Evolutionary conservation across 2,329 filamentous ascomycete genomes (phyloP), one percentile per base, ranked within the genome.

Genomic region (Sclerotinia sclerotiorum): DNA sequence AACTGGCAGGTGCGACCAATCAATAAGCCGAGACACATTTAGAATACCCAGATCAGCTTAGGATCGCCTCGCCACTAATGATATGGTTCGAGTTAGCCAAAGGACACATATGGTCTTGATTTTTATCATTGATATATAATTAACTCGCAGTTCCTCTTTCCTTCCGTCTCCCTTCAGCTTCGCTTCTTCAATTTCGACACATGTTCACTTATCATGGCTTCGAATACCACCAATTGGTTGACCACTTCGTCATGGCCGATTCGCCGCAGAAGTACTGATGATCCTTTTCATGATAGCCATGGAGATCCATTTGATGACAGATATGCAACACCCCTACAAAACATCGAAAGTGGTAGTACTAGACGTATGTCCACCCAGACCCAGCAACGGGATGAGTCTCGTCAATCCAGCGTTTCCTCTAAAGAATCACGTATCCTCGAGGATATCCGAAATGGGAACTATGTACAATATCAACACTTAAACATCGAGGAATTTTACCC

Each of bases 371-470:
- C 68, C 4, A 65, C 56, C 5, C 66, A 68, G n/a, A 67, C 66
- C 3, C 55, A 68, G 46, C 39, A 61, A 44, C 29, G 55, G 11
- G 70, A 71, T 63, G 66, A 56, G 1, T 68, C 46, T 56, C 24
- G 11, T 17, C 63, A 70, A 55, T 72, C 66, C 6, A 21, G 13
- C 5, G 44, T 46, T 10, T 13, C 49, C 24, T 52, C 69, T 15
- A 64, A 54, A n/a, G 48, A 54, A 10, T 21, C 24, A 6, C 44
- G 39, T 21, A 70, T 73, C 19, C n/a, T 70, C 5, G 49, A 70
- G 44, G 68, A 71, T 1, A 72, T 72, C 35, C 63, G 24, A 42
- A 63, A 61, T n/a, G 65, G 71, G 52, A 67, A 49, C 69, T 69
- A 60, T 57, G 69, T 68, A 10, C 15, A 39, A 3, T 32, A 24